Evolutionary conservation across 140 eudicot genomes (phyloP).

Genomic region (Bidens hawaiensis): DNA sequence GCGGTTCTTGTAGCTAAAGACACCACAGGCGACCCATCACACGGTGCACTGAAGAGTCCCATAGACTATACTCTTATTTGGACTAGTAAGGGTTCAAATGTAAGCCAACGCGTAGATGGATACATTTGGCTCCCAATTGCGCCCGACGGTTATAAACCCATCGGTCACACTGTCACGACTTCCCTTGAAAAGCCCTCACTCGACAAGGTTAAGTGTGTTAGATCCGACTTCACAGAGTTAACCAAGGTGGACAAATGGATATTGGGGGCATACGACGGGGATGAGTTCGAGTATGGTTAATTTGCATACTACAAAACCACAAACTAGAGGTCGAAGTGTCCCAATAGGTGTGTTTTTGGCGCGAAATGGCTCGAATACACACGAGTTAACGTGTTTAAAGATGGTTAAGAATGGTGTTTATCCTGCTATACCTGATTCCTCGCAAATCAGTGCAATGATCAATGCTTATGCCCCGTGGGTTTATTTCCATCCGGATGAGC

Average conservation of each 20-base stretch:
- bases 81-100: constrained; percentile 26
- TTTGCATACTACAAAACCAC: constrained; percentile 23
- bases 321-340: constrained; percentile 15
- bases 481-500: constrained; percentile 26
- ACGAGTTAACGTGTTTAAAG: constrained; percentile 33
- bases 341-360: constrained; percentile 30
- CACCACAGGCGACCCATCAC: neutral
- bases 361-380: neutral
- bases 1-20: constrained; percentile 37
- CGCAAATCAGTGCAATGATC: constrained; percentile 21
- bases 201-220: no score
- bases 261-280: no score
- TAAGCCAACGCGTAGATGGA: constrained; percentile 20
- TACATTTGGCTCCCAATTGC: constrained; percentile 47
- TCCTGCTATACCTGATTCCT: constrained; percentile 34
- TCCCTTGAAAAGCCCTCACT: no score
- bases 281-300: no score
- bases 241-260: no score
- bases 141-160: constrained; percentile 33
- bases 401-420: constrained; percentile 12
- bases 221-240: no score
- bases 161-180: constrained; percentile 39
- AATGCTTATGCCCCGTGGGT: constrained; percentile 18
- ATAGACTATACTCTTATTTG: constrained; percentile 40
- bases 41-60: constrained; percentile 19